Evolutionary conservation across 257 asterid species (phyloP).

Genomic region (Solanum clarkiae): DNA sequence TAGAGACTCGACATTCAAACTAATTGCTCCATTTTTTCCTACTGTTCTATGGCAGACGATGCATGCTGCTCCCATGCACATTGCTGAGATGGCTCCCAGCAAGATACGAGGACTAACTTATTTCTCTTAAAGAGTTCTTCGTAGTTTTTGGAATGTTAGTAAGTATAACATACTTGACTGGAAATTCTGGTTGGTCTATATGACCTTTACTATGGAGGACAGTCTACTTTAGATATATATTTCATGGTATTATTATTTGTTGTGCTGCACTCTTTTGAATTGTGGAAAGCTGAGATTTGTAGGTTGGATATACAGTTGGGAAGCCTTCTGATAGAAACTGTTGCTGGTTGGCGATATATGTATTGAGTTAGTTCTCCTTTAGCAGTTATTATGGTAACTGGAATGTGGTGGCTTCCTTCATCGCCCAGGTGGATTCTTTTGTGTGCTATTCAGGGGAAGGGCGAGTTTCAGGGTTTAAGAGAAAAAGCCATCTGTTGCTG

Average conservation of each 20-base stretch:
- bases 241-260: neutral
- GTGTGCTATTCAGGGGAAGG: conserved; percentile 74
- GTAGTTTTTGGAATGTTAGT: conserved; percentile 96
- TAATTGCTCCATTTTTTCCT: neutral
- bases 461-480: neutral
- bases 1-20: neutral
- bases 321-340: conserved; percentile 63
- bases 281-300: conserved; percentile 11
- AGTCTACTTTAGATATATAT: neutral
- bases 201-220: neutral
- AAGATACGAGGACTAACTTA: conserved; percentile 82
- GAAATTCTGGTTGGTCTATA: neutral
- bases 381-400: conserved; percentile 70
- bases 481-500: no score
- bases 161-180: conserved; percentile 20
- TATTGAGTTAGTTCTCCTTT: conserved; percentile 65
- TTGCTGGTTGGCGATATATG: conserved; percentile 87
- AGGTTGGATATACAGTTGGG: conserved; percentile 76
- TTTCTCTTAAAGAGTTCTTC: conserved; percentile 85
- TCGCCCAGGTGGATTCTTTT: conserved; percentile 97
- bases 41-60: conserved; percentile 47
- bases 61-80: conserved; percentile 99
- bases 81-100: conserved; percentile 94
- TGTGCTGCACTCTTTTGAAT: neutral
- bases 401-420: conserved; percentile 95